Percentiles rank a stretch among this genome's conserved stretches.
These are phyloP conservation scores for Blastocrithidia nonstop DNA, from an alignment of 208 protist genomes.

Conservation along the genomic window DNA sequence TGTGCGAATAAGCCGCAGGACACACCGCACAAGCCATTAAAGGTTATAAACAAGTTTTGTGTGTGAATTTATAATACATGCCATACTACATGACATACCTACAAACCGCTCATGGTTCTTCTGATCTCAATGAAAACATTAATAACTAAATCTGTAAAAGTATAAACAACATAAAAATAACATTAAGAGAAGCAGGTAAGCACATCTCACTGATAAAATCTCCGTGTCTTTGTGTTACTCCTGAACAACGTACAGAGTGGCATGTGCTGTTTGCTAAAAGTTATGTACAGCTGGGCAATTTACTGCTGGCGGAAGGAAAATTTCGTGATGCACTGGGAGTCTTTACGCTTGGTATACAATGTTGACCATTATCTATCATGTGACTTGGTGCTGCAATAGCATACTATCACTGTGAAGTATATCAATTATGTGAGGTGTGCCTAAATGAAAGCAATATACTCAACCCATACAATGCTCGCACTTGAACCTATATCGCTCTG, in stretches of 20 bases:
- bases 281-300: constrained; percentile 67
- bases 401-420: constrained; percentile 61
- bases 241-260: too few relatives aligned
- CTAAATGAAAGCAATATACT: constrained; percentile 79
- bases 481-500: constrained; percentile 76
- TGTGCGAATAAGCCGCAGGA: constrained; percentile 38
- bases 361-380: constrained; percentile 57
- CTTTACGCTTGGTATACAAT: constrained; percentile 43
- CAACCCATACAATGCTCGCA: constrained; percentile 71
- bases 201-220: too few relatives aligned
- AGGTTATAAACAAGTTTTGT: constrained; percentile 44
- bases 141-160: not conserved
- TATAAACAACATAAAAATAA: not conserved
- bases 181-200: too few relatives aligned
- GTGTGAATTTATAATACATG: constrained; percentile 4
- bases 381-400: constrained; percentile 79
- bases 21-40: constrained; percentile 22
- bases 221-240: too few relatives aligned
- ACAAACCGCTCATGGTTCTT: constrained; percentile 9
- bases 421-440: constrained; percentile 60
- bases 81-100: constrained; percentile 8
- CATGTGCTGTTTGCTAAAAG: constrained; percentile 4
- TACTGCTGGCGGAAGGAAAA: constrained; percentile 42
- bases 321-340: constrained; percentile 67
- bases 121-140: not conserved